Evolutionary conservation across 352 stramenopile species (phyloP).

Genomic region (Pythium aquatile): DNA sequence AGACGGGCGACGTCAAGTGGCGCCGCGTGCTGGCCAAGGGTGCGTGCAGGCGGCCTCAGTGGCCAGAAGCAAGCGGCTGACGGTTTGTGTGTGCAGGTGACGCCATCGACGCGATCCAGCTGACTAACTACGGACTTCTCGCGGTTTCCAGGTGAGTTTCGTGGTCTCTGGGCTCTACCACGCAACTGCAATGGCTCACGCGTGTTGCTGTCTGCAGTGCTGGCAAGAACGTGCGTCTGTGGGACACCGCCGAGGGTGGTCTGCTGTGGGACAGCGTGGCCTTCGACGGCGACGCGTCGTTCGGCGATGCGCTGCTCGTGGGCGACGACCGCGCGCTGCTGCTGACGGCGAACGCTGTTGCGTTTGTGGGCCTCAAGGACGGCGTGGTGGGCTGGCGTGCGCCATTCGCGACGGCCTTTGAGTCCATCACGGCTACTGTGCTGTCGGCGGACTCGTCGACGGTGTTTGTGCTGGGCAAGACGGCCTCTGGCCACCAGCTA

Average conservation of each 20-base stretch:
- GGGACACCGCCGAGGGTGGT: conserved; percentile 58
- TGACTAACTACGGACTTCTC: conserved; percentile 67
- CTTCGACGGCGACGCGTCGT: conserved; percentile 27
- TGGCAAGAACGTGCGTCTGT: conserved; percentile 63
- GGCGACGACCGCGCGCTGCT: conserved; percentile 51
- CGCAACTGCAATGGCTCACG: background rate
- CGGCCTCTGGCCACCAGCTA: conserved; percentile 1
- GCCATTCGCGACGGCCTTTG: conserved; percentile 33
- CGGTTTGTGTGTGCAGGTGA: conserved; percentile 35
- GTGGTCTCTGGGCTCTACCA: too few species aligned
- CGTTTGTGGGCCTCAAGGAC: conserved; percentile 61
- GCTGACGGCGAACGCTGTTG: conserved; percentile 40
- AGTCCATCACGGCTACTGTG: conserved; percentile 33
- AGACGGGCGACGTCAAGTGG: conserved; percentile 75
- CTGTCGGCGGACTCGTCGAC: conserved; percentile 46
- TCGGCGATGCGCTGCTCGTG: conserved; percentile 44
- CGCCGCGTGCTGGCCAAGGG: conserved; percentile 58
- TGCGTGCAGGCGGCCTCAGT: conserved; percentile 11
- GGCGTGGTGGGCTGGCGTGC: conserved; percentile 42
- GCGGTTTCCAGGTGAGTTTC: conserved; percentile 56
- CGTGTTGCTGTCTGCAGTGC: conserved; percentile 24
- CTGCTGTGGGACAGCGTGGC: conserved; percentile 68
- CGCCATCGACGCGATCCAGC: conserved; percentile 60
- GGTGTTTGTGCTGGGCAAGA: conserved; percentile 41
- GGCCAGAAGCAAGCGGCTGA: background rate